Percentiles rank a stretch among this genome's conserved stretches.
Evolutionary conservation across 2,329 filamentous ascomycete genomes (phyloP).

Genomic region (Monosporascus sp.): DNA sequence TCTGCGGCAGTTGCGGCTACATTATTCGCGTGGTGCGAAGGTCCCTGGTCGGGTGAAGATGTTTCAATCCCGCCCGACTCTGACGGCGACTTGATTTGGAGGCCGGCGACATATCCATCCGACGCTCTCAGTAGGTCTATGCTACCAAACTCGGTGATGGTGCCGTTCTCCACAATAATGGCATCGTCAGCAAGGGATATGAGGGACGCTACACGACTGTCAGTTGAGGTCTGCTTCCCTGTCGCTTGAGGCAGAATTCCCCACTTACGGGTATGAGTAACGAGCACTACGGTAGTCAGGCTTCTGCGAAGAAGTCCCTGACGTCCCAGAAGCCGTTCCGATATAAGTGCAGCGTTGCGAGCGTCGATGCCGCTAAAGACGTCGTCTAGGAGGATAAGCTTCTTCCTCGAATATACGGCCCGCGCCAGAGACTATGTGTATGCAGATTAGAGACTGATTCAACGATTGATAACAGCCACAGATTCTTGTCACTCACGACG

Average conservation of each 20-base stretch:
- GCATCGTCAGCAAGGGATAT: neutral
- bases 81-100: too few relatives aligned
- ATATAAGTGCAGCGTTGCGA: conserved; percentile 27
- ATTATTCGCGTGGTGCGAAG: neutral
- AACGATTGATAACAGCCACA: conserved; percentile 6
- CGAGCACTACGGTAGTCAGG: conserved; percentile 28
- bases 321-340: conserved; percentile 22
- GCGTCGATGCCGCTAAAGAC: conserved; percentile 34
- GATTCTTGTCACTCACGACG: conserved; percentile 16
- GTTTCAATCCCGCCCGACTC: too few relatives aligned
- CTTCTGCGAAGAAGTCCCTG: conserved; percentile 23
- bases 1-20: neutral
- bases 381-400: conserved; percentile 32
- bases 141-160: too few relatives aligned
- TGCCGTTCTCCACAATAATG: too few relatives aligned
- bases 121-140: too few relatives aligned
- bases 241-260: neutral
- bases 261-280: conserved; percentile 9
- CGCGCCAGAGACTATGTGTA: conserved; percentile 29
- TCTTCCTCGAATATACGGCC: conserved; percentile 30
- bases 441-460: conserved; percentile 9
- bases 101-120: too few relatives aligned
- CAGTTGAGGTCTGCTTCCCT: neutral
- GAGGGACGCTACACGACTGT: neutral
- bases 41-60: too few relatives aligned